A percentile compares a stretch with the other conserved stretches of the same genome.
These are phyloP conservation scores for Euphrasia arctica DNA, from an alignment of 305 asterid genomes.

Conservation along the genomic window DNA sequence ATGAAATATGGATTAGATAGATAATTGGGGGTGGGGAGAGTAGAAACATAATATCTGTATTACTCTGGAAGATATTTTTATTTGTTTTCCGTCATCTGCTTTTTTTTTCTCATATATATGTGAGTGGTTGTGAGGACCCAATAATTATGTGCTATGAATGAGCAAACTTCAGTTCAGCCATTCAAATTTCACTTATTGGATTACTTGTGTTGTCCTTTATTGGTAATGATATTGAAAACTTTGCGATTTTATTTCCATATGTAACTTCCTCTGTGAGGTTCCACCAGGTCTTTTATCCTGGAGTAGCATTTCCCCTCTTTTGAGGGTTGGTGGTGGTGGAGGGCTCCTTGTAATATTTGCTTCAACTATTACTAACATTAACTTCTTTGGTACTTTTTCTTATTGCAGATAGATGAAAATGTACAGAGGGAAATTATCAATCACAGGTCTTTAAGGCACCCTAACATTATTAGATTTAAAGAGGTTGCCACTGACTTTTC, in stretches of 20 bases:
- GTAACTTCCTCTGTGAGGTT: constrained; percentile 2
- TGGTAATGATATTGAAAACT: neutral
- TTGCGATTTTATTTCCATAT: constrained; percentile 11
- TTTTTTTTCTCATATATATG: neutral
- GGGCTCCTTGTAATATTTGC: neutral
- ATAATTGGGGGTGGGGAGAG: too few species aligned
- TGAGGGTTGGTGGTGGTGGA: too few species aligned
- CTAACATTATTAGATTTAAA: constrained; percentile 70
- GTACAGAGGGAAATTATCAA: constrained; percentile 80
- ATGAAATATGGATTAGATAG: too few species aligned
- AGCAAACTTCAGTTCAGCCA: neutral
- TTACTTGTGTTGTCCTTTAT: neutral
- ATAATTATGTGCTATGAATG: neutral
- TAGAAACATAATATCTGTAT: too few species aligned
- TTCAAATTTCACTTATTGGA: neutral
- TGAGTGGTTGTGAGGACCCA: neutral
- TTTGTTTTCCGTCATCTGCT: too few species aligned
- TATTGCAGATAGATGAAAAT: constrained; percentile 79
- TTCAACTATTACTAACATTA: neutral
- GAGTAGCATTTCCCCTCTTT: neutral
- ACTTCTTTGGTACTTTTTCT: constrained; percentile 16
- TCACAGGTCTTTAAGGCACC: constrained; percentile 82
- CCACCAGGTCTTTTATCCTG: constrained; percentile 7
- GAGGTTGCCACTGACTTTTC: constrained; percentile 50
- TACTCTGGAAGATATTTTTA: too few species aligned